Evolutionary conservation across 441 rosid genomes (phyloP), one percentile per base, ranked within the genome.

Genomic region (Isatis lusitanica): DNA sequence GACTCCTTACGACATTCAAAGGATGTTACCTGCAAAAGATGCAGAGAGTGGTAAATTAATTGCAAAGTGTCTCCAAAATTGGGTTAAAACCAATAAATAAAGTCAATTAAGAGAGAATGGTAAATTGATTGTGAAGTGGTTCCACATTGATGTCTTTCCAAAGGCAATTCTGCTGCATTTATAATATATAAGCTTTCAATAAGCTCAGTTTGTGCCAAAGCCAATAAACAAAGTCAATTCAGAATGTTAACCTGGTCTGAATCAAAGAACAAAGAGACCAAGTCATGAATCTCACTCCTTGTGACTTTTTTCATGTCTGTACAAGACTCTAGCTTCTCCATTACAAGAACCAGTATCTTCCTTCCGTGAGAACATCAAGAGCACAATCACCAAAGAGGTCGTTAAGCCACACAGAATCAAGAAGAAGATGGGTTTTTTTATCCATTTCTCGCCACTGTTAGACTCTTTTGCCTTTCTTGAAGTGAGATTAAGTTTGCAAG

Each of bases 201-300:
- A n/a, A n/a, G n/a, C n/a, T n/a, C 35, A 61, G 13, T 40, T 63
- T 6, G 18, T 9, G 39, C 7, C 11, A 16, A 43, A 69, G 60
- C 15, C 60, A 68, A 35, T 62, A 15, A 61, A n/a, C 30, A 56
- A 35, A 69, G 60, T 36, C 66, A 68, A 35, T 62, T 63, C 4
- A 16, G 52, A 52, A 30, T 7, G 12, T n/a, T 16, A 63, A 90
- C 97, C 98, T 90, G 90, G 79, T 90, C 88, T 68, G 92, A 88
- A 75, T 84, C 89, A 42, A 81, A 78, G 81, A 90, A 86, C 39
- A 86, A 71, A 70, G 93, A 83, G 77, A 82, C 85, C 71, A 85
- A 79, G 70, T 74, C 82, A 73, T 73, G 79, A 77, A 84, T 77
- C 68, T 82, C 88, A 78, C 74, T 82, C 69, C 58, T 74, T 78